Conservation (phyloP, 75 land plant genomes). For the Picea glauca region DNA sequence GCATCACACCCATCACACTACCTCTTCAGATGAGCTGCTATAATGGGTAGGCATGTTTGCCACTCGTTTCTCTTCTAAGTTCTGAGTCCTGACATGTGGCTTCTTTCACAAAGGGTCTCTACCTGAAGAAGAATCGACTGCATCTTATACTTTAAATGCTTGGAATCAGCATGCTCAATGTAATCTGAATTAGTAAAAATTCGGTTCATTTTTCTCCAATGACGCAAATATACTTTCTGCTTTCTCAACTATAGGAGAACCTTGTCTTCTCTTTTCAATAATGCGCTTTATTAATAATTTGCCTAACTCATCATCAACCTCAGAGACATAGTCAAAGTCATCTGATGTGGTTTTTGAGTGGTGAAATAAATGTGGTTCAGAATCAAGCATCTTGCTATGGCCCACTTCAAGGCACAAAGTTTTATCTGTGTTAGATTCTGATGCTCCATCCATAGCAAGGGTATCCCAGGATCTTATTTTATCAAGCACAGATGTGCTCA, state of each 20-base stretch:
- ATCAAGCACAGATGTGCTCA: conserved; percentile 23
- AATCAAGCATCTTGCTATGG: conserved; percentile 23
- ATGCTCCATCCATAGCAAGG: conserved; percentile 11
- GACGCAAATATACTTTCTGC: conserved; percentile 44
- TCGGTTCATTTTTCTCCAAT: conserved; percentile 27
- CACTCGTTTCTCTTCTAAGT: too few relatives aligned
- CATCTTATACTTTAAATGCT: too few relatives aligned
- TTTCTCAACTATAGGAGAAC: conserved; percentile 57
- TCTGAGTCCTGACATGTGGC: too few relatives aligned
- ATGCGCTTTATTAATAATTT: conserved; percentile 61
- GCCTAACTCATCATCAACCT: conserved; percentile 35
- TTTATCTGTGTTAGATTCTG: conserved; percentile 15
- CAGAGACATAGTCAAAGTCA: conserved; percentile 17
- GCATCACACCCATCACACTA: too few relatives aligned
- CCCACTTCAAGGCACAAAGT: conserved; percentile 23
- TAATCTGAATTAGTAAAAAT: neutral
- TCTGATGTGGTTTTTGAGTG: neutral
- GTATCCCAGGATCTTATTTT: conserved; percentile 28
- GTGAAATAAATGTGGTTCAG: conserved; percentile 1
- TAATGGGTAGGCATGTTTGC: too few relatives aligned
- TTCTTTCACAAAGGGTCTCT: too few relatives aligned
- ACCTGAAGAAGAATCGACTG: too few relatives aligned
- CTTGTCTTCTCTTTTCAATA: conserved; percentile 67
- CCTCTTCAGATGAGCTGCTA: too few relatives aligned
- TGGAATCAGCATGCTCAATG: too few relatives aligned